Evolutionary conservation across 176 grass and related monocot species (phyloP).

Genomic region (Typha latifolia): DNA sequence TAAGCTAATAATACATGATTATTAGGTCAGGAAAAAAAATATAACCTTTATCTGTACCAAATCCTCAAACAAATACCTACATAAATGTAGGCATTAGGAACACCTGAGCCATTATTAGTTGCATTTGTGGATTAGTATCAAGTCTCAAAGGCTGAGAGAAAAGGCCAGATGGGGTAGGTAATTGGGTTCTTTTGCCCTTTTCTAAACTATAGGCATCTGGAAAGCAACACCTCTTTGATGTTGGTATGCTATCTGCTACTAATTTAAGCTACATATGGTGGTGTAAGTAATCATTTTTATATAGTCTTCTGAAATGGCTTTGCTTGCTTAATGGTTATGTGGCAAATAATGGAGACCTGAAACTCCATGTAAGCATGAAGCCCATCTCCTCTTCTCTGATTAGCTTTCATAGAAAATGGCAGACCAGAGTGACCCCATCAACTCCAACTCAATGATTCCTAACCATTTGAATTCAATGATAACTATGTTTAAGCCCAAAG

Average conservation of each 20-base stretch:
- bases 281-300: constrained; percentile 1
- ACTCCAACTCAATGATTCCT: no score
- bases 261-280: constrained; percentile 2
- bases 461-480: no score
- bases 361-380: no score
- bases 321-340: not conserved
- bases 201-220: constrained; percentile 20
- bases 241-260: constrained; percentile 2
- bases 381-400: no score
- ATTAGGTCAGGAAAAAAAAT: no score
- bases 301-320: constrained; percentile 5
- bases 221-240: constrained; percentile 27
- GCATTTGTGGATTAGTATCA: constrained; percentile 20
- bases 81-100: constrained; percentile 16
- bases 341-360: not conserved
- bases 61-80: not conserved
- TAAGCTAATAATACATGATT: constrained; percentile 3
- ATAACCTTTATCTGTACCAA: not conserved
- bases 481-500: no score
- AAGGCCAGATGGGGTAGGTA: constrained; percentile 24
- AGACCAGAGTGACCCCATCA: not conserved
- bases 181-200: constrained; percentile 23
- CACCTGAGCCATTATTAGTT: constrained; percentile 16
- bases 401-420: not conserved
- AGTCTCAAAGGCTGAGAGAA: constrained; percentile 30